phyloP scores from a whole-genome alignment of 257 asterid genomes.

The Datura wrightii region DNA sequence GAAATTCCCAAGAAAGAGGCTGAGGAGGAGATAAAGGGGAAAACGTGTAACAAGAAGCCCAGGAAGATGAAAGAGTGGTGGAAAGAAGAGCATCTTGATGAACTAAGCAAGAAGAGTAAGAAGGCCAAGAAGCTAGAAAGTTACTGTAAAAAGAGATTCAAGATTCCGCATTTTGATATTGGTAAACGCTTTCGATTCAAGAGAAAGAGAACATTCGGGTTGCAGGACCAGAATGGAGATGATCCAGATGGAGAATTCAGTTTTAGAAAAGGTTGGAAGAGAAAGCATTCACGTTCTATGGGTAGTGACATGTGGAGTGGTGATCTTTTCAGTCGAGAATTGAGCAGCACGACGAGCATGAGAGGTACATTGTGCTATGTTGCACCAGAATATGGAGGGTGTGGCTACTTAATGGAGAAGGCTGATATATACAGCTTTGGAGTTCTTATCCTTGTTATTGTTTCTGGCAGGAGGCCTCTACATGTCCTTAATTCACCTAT shows the following conservation, averaged over 20 bases:
- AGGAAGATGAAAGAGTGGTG: constrained; percentile 97
- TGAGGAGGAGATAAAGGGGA: constrained; percentile 51
- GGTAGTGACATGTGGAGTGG: constrained; percentile 84
- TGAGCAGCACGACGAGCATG: constrained; percentile 98
- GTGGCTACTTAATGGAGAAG: constrained; percentile 80
- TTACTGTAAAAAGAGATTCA: constrained; percentile 46
- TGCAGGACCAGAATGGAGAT: constrained; percentile 35
- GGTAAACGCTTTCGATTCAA: constrained; percentile 63
- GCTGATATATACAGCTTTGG: constrained; percentile 92
- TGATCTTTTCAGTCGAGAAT: constrained; percentile 87
- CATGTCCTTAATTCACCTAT: constrained; percentile 92
- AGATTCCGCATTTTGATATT: constrained; percentile 66
- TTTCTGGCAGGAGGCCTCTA: constrained; percentile 90
- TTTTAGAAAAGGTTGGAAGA: constrained; percentile 69
- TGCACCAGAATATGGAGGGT: constrained; percentile 87
- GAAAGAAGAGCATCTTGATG: constrained; percentile 85
- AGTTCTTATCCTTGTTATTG: constrained; percentile 76
- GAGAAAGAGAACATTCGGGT: constrained; percentile 37
- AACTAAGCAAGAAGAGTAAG: constrained; percentile 52
- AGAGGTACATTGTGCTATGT: constrained; percentile 92
- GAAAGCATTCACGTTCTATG: constrained; percentile 54
- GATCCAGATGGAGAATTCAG: constrained; percentile 67
- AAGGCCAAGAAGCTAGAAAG: constrained; percentile 36
- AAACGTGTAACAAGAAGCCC: constrained; percentile 52
- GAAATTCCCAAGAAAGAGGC: constrained; percentile 30